phyloP scores from a whole-genome alignment of 441 rosid species.

The Aquilaria agallochum region DNA sequence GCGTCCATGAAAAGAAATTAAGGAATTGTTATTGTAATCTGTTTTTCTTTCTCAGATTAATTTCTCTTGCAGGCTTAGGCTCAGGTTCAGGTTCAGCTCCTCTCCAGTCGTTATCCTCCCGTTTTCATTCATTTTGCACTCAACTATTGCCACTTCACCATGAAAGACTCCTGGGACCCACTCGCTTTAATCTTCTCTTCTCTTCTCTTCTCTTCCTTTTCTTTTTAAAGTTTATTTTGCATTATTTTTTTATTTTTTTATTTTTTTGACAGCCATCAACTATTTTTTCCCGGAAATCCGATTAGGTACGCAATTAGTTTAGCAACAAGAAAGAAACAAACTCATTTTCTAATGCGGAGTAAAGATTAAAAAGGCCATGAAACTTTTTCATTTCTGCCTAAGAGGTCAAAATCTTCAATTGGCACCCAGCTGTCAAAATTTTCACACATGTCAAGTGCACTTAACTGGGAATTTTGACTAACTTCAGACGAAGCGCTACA shows the following conservation, averaged over 20 bases:
- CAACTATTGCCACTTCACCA: constrained; percentile 31
- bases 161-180: constrained; percentile 14
- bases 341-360: no score
- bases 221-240: not conserved
- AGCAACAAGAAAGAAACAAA: no score
- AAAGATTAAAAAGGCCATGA: no score
- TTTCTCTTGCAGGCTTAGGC: not conserved
- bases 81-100: constrained; percentile 24
- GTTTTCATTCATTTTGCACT: constrained; percentile 24
- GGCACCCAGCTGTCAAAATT: no score
- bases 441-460: no score
- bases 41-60: not conserved
- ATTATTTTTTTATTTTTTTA: not conserved
- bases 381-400: no score
- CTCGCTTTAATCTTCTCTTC: not conserved
- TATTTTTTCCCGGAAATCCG: no score
- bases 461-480: no score
- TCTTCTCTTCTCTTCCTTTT: not conserved
- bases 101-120: constrained; percentile 38
- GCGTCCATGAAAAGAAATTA: not conserved
- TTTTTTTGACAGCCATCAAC: no score
- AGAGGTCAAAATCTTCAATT: no score
- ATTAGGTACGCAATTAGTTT: no score
- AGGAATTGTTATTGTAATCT: constrained; percentile 2
- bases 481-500: no score